A percentile compares a stretch with the other conserved stretches of the same genome.
These are phyloP conservation scores for Cucurbita argyrosperma DNA, from an alignment of 306 rosid species.

Conservation along the genomic window DNA sequence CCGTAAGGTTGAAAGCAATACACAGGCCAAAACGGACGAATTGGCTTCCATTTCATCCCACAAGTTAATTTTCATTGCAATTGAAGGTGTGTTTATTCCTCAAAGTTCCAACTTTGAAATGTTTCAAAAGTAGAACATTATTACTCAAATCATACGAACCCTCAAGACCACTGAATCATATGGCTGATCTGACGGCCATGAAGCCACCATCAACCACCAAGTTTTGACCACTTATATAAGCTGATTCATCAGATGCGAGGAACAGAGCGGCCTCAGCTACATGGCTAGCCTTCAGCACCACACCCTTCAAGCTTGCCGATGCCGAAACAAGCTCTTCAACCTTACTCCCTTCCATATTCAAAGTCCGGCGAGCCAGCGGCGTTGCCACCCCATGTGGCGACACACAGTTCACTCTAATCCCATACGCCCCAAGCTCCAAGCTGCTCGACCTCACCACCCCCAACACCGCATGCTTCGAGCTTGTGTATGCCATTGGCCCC, in stretches of 20 bases:
- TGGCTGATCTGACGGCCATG: slow-evolving; percentile 20
- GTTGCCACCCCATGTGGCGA: slow-evolving; percentile 81
- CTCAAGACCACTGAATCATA: not conserved
- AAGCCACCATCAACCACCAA: slow-evolving; percentile 77
- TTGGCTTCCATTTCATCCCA: not conserved
- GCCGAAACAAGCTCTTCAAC: slow-evolving; percentile 25
- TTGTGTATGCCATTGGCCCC: slow-evolving; percentile 46
- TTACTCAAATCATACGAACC: not conserved
- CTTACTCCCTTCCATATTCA: slow-evolving; percentile 18
- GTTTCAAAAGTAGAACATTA: not conserved
- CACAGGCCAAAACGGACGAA: no score
- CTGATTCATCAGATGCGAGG: slow-evolving; percentile 67
- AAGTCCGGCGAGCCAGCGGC: slow-evolving; percentile 30
- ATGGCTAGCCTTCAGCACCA: slow-evolving; percentile 58
- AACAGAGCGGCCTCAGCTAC: slow-evolving; percentile 69
- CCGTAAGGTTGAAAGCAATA: no score
- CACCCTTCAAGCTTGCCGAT: slow-evolving; percentile 48
- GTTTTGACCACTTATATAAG: slow-evolving; percentile 62
- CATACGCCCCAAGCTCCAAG: slow-evolving; percentile 58
- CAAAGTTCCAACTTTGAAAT: not conserved
- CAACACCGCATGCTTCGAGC: slow-evolving; percentile 58
- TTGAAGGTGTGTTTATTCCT: not conserved
- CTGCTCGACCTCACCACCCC: slow-evolving; percentile 62
- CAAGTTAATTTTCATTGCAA: no score
- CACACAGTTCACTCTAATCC: slow-evolving; percentile 67